Percentiles rank a stretch among this genome's conserved stretches.
phyloP scores from a whole-genome alignment of 805 yeast genomes.

The Debaryomyces maramus region DNA sequence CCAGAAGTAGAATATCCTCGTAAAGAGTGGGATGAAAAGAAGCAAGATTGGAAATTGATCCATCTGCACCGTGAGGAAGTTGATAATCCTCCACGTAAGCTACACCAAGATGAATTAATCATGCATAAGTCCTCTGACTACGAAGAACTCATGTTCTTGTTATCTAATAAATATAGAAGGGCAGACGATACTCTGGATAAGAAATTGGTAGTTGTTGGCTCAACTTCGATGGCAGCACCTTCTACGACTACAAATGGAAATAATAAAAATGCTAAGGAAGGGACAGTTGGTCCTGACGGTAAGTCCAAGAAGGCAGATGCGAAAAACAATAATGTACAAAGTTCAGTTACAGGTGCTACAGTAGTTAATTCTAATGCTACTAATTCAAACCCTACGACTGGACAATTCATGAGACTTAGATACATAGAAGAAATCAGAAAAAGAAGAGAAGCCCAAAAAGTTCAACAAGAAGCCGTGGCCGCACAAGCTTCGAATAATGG shows the following conservation, averaged over 20 bases:
- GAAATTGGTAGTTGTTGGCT: constrained; percentile 40
- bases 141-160: constrained; percentile 78
- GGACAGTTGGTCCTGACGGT: constrained; percentile 29
- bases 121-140: constrained; percentile 74
- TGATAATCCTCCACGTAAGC: constrained; percentile 31
- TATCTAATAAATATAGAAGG: constrained; percentile 39
- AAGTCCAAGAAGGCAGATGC: constrained; percentile 23
- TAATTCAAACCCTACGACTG: constrained; percentile 33
- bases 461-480: constrained; percentile 40
- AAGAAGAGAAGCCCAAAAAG: constrained; percentile 51
- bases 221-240: constrained; percentile 22
- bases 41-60: constrained; percentile 28
- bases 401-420: constrained; percentile 81
- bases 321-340: not conserved
- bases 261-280: constrained; percentile 22
- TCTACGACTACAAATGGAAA: constrained; percentile 14
- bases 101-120: constrained; percentile 43
- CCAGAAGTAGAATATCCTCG: constrained; percentile 53
- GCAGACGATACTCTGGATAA: constrained; percentile 40
- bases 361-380: constrained; percentile 13
- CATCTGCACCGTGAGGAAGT: constrained; percentile 34
- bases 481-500: constrained; percentile 28
- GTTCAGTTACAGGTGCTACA: constrained; percentile 7
- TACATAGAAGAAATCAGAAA: constrained; percentile 85
- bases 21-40: constrained; percentile 41